These are phyloP conservation scores for Chernovozyma sophiae-reginae DNA, from an alignment of 1,139 yeast species.

Conservation along the genomic window DNA sequence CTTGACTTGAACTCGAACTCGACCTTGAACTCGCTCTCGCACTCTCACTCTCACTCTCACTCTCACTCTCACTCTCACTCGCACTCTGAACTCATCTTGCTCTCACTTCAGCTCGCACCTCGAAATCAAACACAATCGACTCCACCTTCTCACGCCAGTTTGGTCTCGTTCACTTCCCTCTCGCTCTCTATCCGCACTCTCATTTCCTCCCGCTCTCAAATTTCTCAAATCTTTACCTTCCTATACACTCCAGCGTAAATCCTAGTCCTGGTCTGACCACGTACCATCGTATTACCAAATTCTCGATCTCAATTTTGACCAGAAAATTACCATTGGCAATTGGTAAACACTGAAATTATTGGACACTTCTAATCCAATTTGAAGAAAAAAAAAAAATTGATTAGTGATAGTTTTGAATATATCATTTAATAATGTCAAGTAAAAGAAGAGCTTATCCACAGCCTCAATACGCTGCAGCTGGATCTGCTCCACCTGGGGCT, in stretches of 20 bases:
- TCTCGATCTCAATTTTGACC: neutral
- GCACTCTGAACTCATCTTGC: too few relatives aligned
- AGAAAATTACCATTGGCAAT: neutral
- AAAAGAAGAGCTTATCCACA: slow-evolving; percentile 64
- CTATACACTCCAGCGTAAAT: slow-evolving; percentile 6
- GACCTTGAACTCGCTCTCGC: too few relatives aligned
- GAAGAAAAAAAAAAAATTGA: neutral
- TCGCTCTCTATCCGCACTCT: too few relatives aligned
- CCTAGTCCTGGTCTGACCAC: slow-evolving; percentile 11
- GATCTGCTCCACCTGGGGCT: slow-evolving; percentile 12
- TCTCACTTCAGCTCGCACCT: too few relatives aligned
- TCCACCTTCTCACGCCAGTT: too few relatives aligned
- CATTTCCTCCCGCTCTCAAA: too few relatives aligned
- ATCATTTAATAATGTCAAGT: slow-evolving; percentile 24
- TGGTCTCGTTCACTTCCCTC: too few relatives aligned
- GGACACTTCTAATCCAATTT: neutral
- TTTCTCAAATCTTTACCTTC: too few relatives aligned
- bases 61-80: too few relatives aligned
- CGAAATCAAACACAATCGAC: too few relatives aligned
- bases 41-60: too few relatives aligned
- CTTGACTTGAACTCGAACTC: too few relatives aligned
- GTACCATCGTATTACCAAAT: slow-evolving; percentile 3
- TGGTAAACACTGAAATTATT: neutral
- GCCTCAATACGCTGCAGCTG: slow-evolving; percentile 52
- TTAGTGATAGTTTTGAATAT: neutral